Conservation (phyloP, 2,329 filamentous ascomycete genomes). For the Ampelomyces quisqualis region DNA sequence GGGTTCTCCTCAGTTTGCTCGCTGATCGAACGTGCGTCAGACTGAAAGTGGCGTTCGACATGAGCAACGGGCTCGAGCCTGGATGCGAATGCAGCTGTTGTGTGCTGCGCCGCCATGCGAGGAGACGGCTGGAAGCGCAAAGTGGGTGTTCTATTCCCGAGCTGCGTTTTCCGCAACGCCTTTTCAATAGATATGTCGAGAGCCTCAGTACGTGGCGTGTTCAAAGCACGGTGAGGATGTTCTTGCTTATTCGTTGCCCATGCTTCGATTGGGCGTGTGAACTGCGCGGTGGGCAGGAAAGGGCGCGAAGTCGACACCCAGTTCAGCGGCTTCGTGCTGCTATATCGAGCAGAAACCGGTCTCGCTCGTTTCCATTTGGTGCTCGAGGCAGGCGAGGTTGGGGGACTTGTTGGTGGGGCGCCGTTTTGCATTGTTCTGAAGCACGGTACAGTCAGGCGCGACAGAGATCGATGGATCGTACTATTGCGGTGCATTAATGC, state of each 20-base stretch:
- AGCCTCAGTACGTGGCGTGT: too few species aligned
- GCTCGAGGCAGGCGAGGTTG: slow-evolving; percentile 5
- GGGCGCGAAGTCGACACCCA: background rate
- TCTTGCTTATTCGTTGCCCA: too few species aligned
- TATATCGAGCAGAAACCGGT: slow-evolving; percentile 14
- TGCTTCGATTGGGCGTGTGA: background rate
- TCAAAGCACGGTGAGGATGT: too few species aligned
- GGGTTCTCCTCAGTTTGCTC: background rate
- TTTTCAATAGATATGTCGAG: too few species aligned
- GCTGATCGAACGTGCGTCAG: background rate
- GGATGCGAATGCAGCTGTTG: background rate
- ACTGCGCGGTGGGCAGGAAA: background rate
- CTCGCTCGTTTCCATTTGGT: slow-evolving; percentile 25
- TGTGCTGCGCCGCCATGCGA: background rate
- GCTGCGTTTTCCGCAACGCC: background rate
- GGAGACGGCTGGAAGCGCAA: slow-evolving; percentile 3
- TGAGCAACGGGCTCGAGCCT: background rate
- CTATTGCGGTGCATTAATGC: background rate
- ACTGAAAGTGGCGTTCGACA: too few species aligned
- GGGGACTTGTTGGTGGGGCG: slow-evolving; percentile 4
- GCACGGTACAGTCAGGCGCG: background rate
- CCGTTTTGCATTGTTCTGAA: slow-evolving; percentile 7
- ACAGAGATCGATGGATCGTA: background rate
- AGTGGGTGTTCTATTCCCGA: background rate
- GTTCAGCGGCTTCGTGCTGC: slow-evolving; percentile 4